phyloP scores from a whole-genome alignment of 1,139 yeast species.

The Nakaseomyces sp. region DNA sequence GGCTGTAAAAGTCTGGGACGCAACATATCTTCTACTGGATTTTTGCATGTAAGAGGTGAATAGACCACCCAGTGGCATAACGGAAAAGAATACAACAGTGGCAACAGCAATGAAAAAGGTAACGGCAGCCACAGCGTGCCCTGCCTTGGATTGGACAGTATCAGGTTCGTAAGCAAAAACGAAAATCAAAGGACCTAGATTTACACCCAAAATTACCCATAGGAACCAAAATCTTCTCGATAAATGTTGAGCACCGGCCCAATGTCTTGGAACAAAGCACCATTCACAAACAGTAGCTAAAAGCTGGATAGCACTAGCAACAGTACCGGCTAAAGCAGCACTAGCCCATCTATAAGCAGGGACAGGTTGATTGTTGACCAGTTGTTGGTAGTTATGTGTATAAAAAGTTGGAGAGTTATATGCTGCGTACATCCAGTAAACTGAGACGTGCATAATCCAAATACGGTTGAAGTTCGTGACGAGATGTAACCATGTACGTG shows the following conservation, averaged over 20 bases:
- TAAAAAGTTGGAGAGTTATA: slow-evolving; percentile 87
- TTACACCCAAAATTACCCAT: slow-evolving; percentile 53
- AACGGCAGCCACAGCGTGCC: slow-evolving; percentile 74
- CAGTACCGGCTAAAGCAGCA: slow-evolving; percentile 83
- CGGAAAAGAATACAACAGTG: slow-evolving; percentile 75
- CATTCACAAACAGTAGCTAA: slow-evolving; percentile 87
- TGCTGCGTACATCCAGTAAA: slow-evolving; percentile 92
- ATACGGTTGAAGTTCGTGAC: slow-evolving; percentile 94
- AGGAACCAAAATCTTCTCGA: slow-evolving; percentile 77
- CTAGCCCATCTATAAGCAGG: slow-evolving; percentile 90
- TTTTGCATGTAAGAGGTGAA: slow-evolving; percentile 89
- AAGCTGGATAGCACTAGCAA: slow-evolving; percentile 75
- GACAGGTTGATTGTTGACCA: slow-evolving; percentile 73
- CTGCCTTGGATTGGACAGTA: slow-evolving; percentile 59
- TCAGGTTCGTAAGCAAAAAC: slow-evolving; percentile 77
- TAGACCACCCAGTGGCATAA: slow-evolving; percentile 95
- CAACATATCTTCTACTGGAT: slow-evolving; percentile 79
- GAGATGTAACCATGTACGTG: slow-evolving; percentile 96
- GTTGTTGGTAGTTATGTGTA: slow-evolving; percentile 77
- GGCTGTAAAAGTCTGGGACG: slow-evolving; percentile 95
- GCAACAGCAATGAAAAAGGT: slow-evolving; percentile 85
- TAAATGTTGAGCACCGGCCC: slow-evolving; percentile 99
- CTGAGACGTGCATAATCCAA: slow-evolving; percentile 85
- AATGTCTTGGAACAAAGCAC: slow-evolving; percentile 92
- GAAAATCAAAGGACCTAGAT: slow-evolving; percentile 80